Base-by-base conservation (phyloP, 257 asterid species). In the Coffea eugenioides region DNA sequence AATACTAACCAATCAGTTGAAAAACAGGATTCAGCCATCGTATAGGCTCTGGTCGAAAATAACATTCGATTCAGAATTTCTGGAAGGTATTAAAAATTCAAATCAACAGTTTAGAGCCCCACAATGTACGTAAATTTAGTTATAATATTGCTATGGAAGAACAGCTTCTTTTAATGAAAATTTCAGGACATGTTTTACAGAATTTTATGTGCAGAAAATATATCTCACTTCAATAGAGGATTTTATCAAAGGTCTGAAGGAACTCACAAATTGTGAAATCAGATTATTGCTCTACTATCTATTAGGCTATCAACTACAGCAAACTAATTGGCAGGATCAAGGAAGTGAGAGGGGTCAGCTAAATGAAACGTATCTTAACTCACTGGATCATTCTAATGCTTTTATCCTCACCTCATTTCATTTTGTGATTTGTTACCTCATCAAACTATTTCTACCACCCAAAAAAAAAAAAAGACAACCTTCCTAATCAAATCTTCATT, bases 401-500 rank as follows among this genome's bases (percentile, higher is more conserved):
- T 56, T 56, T 49, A 3, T 51, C 67, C 20, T 56, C 36, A 15
- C 27, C 52, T 56, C 21, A 68, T 43, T 20, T 56, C 15, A 36
- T 54, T 45, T 43, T 25, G 4, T 62, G 13, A 74, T 74, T 10
- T 36, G 36, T 36, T 4, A 39, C 51, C 46, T 59, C 9, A n/a
- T 7, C 48, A 12, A 45, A 65, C 5, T 21, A 62, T 16, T 36
- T 45, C 14, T 54, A 16, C 25, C 15, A 61, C n/a, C 61, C 31
- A 31, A 31, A 61, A 83, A 67, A 66, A 21, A 77, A 10, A 64
- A 15, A 13, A 65, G 20, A 36, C 85, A 80, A 92, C 98, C 97
- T 94, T 90, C 88, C 98, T 90, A 81, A 96, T 96, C 88, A 96
- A 85, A 89, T 96, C 97, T 88, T 96, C 99, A 84, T 94, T 96